Evolutionary conservation across 805 yeast species (phyloP), one percentile per base, ranked within the genome.

Genomic region (Maudiozyma pseudohumilis): DNA sequence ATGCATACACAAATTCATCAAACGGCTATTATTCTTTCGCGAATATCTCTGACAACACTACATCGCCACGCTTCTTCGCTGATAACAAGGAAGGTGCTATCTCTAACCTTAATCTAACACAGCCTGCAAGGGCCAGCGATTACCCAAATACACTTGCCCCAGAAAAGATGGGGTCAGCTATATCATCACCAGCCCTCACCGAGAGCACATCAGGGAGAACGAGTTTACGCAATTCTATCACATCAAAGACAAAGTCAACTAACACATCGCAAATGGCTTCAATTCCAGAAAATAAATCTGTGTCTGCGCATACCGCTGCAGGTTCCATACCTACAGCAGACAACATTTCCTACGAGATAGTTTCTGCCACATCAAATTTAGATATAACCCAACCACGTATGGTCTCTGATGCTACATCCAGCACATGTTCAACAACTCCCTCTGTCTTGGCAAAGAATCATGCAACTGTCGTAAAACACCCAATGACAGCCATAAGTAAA

Each of bases 11-110:
- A 8, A 50, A 46, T 25, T 50, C 58, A 3, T 55, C 59, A 6
- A 56, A 52, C 41, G 60, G 55, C 6, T 54, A 51, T 28, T 60
- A 60, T 35, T 59, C 61, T 2, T 60, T 60, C 47, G 64, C 64
- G 9, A 60, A 60, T 31, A 60, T 60, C 20, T 59, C 64, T 13
- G 64, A 60, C 30, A 60, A 60, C 32, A 60, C 63, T 13, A 58
- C 63, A 1, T 42, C 56, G 11, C 47, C 53, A 34, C 35, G 36
- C 17, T 39, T 41, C 22, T 34, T 38, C 9, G 25, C 34, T 28
- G 35, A 29, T 28, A 40, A 27, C 18, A 39, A 29, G 23, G 38
- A 32, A 18, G 34, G 12, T 18, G 29, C 17, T 16, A 18, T 28
- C 6, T 39, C 41, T 4, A 21, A 18, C 3, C n/a, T 39, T 3